These are phyloP conservation scores for Rhododendron williamsianum DNA, from an alignment of 148 eudicot genomes.

Conservation along the genomic window DNA sequence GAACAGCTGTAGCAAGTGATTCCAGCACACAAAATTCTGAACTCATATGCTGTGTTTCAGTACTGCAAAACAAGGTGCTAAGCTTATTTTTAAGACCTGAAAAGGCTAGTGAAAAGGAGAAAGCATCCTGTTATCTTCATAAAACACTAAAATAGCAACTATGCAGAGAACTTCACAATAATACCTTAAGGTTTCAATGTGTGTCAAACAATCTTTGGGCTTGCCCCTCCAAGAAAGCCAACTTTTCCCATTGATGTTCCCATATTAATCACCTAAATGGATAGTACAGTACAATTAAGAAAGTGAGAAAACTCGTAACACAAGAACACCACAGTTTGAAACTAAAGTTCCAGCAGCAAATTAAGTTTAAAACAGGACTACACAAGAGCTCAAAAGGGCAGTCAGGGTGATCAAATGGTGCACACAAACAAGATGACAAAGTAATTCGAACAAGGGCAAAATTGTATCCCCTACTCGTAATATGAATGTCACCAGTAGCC, in stretches of 20 bases:
- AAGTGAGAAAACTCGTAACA: background rate
- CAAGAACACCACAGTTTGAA: background rate
- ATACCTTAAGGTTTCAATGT: constrained; percentile 90
- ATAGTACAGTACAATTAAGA: background rate
- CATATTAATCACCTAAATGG: constrained; percentile 69
- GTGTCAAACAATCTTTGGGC: constrained; percentile 73
- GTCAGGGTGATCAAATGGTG: background rate
- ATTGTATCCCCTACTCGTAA: background rate
- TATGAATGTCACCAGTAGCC: too few species aligned
- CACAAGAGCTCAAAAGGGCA: background rate
- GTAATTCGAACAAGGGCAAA: background rate
- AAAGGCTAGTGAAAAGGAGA: too few species aligned
- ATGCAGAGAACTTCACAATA: constrained; percentile 11
- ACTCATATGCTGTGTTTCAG: too few species aligned
- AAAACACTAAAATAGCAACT: background rate
- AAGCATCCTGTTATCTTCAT: background rate
- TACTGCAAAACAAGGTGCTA: too few species aligned
- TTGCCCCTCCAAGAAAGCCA: constrained; percentile 67
- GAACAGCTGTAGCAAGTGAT: too few species aligned
- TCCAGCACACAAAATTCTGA: too few species aligned
- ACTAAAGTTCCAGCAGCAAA: background rate
- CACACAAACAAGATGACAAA: background rate
- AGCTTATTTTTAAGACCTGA: too few species aligned
- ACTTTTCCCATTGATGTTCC: constrained; percentile 88
- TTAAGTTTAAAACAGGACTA: too few species aligned